Base-by-base conservation (phyloP, 2,329 filamentous ascomycete genomes). In the Cytospora leucostoma region DNA sequence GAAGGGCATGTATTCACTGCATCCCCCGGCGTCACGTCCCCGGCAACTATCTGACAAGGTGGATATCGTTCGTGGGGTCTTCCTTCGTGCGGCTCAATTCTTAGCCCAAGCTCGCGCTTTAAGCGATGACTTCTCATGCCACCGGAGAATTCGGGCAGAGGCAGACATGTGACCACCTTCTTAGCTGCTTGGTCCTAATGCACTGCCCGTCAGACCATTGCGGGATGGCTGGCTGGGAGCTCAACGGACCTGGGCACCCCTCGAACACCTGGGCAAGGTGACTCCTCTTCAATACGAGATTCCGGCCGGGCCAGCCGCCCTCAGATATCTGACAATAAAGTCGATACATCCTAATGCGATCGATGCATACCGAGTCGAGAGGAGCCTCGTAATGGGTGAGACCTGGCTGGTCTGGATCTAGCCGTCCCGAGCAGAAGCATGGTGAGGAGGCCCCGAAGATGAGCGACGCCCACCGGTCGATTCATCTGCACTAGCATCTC, bases 181-280 rank as follows among this genome's bases (percentile, higher is more conserved):
- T 51, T 63, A 63, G 63, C 52, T 59, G 63, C 63, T 56, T 63
- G 51, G n/a, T 52, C 13, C 63, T 65, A 65, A 65, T 65, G 63
- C 63, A 63, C 56, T 51, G 56, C 51, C 51, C 59, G 49, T 53
- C 59, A 51, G 59, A 61, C 49, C 51, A 55, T 47, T 40, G 49
- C 51, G 51, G 54, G 38, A 51, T 38, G 59, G 7, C 34, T 32
- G 27, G 47, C 56, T 19, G 17, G 32, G 38, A 38, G 52, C 40
- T 35, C 19, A 40, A 64, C 47, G 62, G 62, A 27, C 27, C 4
- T 27, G 27, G 27, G 27, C 2, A 2, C 2, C 61, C 50, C 35
- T 64, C 53, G 44, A 15, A 35, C 33, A 21, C 44, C 19, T 27
- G 7, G 40, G 49, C 59, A 35, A 55, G 55, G 51, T 53, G 59